Conservation (phyloP, 2,329 filamentous ascomycete genomes). For the Aspergillus cejpii region DNA sequence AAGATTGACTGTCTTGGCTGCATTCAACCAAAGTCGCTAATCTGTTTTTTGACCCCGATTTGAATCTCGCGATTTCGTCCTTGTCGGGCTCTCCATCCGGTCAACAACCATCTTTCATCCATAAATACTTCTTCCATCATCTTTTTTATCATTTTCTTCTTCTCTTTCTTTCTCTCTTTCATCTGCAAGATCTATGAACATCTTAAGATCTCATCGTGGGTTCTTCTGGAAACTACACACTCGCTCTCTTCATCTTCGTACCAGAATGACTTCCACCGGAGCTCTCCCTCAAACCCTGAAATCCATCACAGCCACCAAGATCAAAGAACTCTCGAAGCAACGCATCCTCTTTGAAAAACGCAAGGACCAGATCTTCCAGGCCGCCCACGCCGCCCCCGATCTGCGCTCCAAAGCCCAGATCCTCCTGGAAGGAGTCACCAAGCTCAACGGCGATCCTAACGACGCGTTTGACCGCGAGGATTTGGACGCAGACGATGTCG, state of each 20-base stretch:
- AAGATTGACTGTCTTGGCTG: neutral
- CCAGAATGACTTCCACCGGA: conserved; percentile 27
- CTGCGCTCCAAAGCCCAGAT: conserved; percentile 28
- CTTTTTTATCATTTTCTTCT: neutral
- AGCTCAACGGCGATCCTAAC: conserved; percentile 33
- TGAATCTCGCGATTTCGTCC: no score
- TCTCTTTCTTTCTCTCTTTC: neutral
- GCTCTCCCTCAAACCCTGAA: conserved; percentile 49
- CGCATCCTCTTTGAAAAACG: conserved; percentile 45
- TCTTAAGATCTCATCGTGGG: neutral
- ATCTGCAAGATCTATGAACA: neutral
- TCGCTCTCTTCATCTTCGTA: neutral
- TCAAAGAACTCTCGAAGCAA: conserved; percentile 51
- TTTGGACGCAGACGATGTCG: conserved; percentile 18
- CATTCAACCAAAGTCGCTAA: no score
- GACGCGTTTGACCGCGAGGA: conserved; percentile 34
- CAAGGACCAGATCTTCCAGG: conserved; percentile 40
- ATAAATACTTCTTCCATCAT: no score
- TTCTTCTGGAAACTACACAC: neutral
- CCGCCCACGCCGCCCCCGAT: conserved; percentile 24
- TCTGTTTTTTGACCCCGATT: neutral
- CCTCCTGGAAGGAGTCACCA: conserved; percentile 35
- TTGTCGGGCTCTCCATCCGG: no score
- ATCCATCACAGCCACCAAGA: conserved; percentile 51
- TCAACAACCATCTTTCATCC: no score